Evolutionary conservation across 2,329 filamentous ascomycete species (phyloP), one percentile per base, ranked within the genome.

Genomic region (Phoma sp.): DNA sequence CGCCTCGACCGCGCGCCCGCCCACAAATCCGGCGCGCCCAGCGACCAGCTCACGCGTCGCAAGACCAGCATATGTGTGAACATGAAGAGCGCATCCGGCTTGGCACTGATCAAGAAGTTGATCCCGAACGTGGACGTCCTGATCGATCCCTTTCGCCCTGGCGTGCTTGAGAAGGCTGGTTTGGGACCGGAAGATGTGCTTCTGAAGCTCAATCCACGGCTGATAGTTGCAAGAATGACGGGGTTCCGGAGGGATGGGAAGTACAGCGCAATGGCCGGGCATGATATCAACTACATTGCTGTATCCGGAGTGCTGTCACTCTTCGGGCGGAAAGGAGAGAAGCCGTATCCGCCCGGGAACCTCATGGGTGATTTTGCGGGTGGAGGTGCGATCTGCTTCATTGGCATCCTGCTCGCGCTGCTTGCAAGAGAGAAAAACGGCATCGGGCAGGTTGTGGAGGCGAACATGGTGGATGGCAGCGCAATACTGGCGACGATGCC

Each of bases 231-330:
- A 7, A 87, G 93, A 36, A 89, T 98, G 84, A 95, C 92, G 2
- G 93, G 93, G 0, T 98, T 97, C 75, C 83, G 93, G 10, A 82
- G 93, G 35, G 91, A 96, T 75, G 93, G 93, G 0, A 88, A 86
- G 66, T 98, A 96, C 76, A 85, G 84, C 42, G 78, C 83, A 67
- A 97, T 96, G 93, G 92, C 93, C 0, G 93, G 93, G 5, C 93
- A 97, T 71, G 93, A 97, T 72, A 96, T 97, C 74, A 97, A 98
- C 71, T 98, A 98, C 75, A 88, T 98, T 37, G 91, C 93, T 43
- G 90, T 96, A 0, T 89, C 89, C 0, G 93, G 93, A 0, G 88
- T 89, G 1, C 77, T 98, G 25, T 82, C 83, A 0, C 80, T 96
- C 75, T 83, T 98, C 3, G 93, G 93, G 0, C 80, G 89, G 0